A percentile compares a stretch with the other conserved stretches of the same genome.
These are phyloP conservation scores for Pythium monospermum DNA, from an alignment of 352 stramenopile species.

Conservation along the genomic window DNA sequence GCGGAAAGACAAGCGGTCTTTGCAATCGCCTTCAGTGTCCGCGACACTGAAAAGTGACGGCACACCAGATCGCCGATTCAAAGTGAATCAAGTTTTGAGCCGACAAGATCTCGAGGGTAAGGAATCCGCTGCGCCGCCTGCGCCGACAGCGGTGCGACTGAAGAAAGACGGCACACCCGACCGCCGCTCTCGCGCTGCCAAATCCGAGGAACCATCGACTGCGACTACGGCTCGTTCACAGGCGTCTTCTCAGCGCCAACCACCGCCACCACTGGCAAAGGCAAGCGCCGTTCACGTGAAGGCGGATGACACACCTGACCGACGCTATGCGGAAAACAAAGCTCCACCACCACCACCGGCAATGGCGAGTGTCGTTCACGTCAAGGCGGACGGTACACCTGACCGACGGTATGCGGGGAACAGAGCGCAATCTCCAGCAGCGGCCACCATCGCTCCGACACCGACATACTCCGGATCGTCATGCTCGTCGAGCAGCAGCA, in stretches of 20 bases:
- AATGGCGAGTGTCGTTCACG: background rate
- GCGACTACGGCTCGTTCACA: too few species aligned
- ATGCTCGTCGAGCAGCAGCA: too few species aligned
- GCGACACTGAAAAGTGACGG: background rate
- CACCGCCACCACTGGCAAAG: background rate
- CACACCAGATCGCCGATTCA: background rate
- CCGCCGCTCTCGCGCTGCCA: too few species aligned
- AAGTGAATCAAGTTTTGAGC: background rate
- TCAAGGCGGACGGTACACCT: background rate
- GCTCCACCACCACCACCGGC: background rate
- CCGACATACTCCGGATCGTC: too few species aligned
- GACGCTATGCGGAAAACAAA: conserved; percentile 1
- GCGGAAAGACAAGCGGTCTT: background rate
- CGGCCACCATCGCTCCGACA: background rate
- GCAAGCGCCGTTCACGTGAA: background rate
- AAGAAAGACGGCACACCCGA: conserved; percentile 4
- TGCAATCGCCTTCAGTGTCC: background rate
- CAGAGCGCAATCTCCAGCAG: background rate
- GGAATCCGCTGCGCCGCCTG: background rate
- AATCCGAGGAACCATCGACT: too few species aligned
- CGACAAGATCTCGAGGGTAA: background rate
- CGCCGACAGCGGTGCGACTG: background rate
- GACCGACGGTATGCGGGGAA: background rate
- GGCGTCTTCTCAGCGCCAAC: too few species aligned
- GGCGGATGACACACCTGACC: background rate